These are phyloP conservation scores for Ilyonectria destructans DNA, from an alignment of 2,329 filamentous ascomycete genomes.

Conservation along the genomic window DNA sequence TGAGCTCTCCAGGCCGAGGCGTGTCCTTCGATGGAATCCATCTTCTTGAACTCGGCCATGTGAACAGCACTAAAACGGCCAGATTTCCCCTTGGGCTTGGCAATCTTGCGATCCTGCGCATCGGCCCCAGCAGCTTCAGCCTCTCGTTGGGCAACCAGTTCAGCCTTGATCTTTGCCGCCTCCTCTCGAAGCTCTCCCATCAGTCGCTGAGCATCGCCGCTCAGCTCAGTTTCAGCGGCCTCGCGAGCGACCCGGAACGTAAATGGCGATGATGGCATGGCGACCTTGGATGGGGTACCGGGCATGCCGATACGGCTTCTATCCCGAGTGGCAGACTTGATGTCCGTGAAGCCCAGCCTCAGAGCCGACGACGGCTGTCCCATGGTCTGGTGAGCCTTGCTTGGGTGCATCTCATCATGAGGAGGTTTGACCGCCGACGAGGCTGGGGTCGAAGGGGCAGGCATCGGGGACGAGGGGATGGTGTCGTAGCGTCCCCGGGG, in stretches of 20 bases:
- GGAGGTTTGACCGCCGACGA: conserved; percentile 79
- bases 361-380: conserved; percentile 85
- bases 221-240: conserved; percentile 67
- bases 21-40: conserved; percentile 95
- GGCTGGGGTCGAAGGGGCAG: conserved; percentile 72
- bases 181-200: conserved; percentile 81
- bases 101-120: conserved; percentile 77
- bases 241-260: conserved; percentile 78
- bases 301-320: conserved; percentile 61
- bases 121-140: conserved; percentile 65
- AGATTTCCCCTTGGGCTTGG: conserved; percentile 83
- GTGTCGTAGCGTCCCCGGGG: conserved; percentile 50
- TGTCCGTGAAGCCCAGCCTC: conserved; percentile 85
- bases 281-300: conserved; percentile 76
- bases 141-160: conserved; percentile 75
- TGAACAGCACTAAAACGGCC: conserved; percentile 89
- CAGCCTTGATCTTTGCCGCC: conserved; percentile 79
- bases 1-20: conserved; percentile 82
- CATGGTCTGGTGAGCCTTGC: conserved; percentile 83
- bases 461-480: conserved; percentile 55
- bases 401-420: conserved; percentile 91
- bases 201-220: conserved; percentile 73
- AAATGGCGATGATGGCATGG: conserved; percentile 72
- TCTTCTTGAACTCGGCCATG: conserved; percentile 93
- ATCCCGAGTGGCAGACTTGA: conserved; percentile 71